These are phyloP conservation scores for Lentinula guzmanii DNA, from an alignment of 768 basidiomycete genomes.

Conservation along the genomic window DNA sequence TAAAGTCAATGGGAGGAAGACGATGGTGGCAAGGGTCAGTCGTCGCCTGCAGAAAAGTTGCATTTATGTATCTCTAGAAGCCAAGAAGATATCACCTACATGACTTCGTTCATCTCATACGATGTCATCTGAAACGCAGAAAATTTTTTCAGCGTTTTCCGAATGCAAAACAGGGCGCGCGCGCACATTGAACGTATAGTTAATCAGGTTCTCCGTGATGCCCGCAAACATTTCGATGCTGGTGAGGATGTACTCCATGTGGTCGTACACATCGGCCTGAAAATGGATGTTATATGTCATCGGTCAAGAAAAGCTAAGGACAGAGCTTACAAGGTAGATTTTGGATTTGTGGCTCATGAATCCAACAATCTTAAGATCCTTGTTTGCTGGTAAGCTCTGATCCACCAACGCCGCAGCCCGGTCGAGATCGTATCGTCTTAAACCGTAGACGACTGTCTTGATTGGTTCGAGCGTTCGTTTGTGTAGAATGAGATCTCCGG, in stretches of 20 bases:
- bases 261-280: slow-evolving; percentile 71
- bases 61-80: background rate
- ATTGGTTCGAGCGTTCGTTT: slow-evolving; percentile 68
- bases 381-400: slow-evolving; percentile 14
- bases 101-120: slow-evolving; percentile 72
- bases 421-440: slow-evolving; percentile 61
- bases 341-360: slow-evolving; percentile 66
- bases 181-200: slow-evolving; percentile 69
- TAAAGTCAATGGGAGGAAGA: slow-evolving; percentile 64
- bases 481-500: slow-evolving; percentile 65
- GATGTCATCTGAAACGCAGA: slow-evolving; percentile 47
- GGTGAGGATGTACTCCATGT: slow-evolving; percentile 65
- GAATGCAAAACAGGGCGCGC: background rate
- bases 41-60: slow-evolving; percentile 38
- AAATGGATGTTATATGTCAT: background rate
- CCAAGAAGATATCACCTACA: slow-evolving; percentile 32
- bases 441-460: slow-evolving; percentile 56
- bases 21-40: slow-evolving; percentile 62
- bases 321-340: slow-evolving; percentile 50
- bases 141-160: background rate
- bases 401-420: slow-evolving; percentile 46
- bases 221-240: slow-evolving; percentile 71
- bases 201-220: slow-evolving; percentile 66
- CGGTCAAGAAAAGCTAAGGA: background rate
- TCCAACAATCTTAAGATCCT: slow-evolving; percentile 32